Conservation (phyloP, 495 filamentous ascomycete species). For the Massariosphaeria phaeospora region DNA sequence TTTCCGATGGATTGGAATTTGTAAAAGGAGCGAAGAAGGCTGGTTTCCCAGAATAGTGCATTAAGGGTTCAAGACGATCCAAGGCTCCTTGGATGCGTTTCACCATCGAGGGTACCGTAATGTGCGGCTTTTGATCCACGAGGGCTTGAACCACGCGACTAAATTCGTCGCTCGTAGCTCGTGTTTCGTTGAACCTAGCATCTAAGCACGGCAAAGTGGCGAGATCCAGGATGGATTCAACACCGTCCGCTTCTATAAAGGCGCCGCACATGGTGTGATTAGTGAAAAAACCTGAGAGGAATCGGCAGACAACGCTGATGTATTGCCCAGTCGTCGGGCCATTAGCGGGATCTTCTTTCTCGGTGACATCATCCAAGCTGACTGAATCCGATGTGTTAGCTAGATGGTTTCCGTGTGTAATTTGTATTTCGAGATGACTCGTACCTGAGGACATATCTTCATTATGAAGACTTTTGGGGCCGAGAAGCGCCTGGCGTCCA, state of each 20-base stretch:
- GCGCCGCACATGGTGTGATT: slow-evolving; percentile 68
- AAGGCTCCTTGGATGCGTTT: slow-evolving; percentile 64
- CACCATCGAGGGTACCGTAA: slow-evolving; percentile 74
- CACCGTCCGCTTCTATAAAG: slow-evolving; percentile 73
- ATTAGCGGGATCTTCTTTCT: slow-evolving; percentile 44
- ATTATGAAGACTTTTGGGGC: slow-evolving; percentile 28
- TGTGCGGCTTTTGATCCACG: slow-evolving; percentile 75
- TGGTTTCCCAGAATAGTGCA: slow-evolving; percentile 45
- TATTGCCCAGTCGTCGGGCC: slow-evolving; percentile 59
- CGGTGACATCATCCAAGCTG: slow-evolving; percentile 24
- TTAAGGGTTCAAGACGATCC: slow-evolving; percentile 61
- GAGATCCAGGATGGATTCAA: slow-evolving; percentile 80
- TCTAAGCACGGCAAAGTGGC: slow-evolving; percentile 72
- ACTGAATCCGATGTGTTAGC: slow-evolving; percentile 1
- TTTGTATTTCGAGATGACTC: slow-evolving; percentile 27
- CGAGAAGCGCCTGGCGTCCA: slow-evolving; percentile 37
- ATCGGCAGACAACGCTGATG: slow-evolving; percentile 66
- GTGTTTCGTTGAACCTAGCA: slow-evolving; percentile 62
- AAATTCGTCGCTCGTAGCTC: slow-evolving; percentile 52
- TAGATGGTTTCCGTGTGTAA: slow-evolving; percentile 8
- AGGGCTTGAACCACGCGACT: slow-evolving; percentile 70
- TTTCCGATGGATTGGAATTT: slow-evolving; percentile 25
- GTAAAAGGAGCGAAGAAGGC: slow-evolving; percentile 66
- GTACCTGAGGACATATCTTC: not conserved
- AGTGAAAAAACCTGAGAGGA: slow-evolving; percentile 70